A percentile compares a stretch with the other conserved stretches of the same genome.
Evolutionary conservation across 306 rosid genomes (phyloP).

Genomic region (Casuarina cunninghamiana): DNA sequence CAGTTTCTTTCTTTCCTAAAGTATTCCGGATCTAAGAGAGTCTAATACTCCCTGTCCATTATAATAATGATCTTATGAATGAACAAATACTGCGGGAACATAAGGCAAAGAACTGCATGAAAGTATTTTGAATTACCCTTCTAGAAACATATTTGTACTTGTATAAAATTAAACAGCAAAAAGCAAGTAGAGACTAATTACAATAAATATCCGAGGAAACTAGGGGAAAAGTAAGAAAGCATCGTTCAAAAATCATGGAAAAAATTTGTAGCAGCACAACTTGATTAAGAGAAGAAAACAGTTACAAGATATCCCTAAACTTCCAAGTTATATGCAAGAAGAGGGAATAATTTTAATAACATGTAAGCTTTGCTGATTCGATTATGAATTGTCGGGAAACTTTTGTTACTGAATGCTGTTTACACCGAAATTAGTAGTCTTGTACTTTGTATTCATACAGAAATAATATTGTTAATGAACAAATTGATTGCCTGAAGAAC

Average conservation of each 20-base stretch:
- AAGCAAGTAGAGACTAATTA: neutral
- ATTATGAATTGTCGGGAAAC: neutral
- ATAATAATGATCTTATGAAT: neutral
- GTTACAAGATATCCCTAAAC: neutral
- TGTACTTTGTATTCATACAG: neutral
- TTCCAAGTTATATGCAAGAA: neutral
- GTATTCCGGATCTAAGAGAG: too few relatives aligned
- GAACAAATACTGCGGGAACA: neutral
- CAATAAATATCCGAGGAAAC: neutral
- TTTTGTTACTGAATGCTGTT: neutral
- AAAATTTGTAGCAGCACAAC: neutral
- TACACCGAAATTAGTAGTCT: neutral
- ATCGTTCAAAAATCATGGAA: neutral
- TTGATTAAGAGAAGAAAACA: neutral
- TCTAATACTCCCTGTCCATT: neutral
- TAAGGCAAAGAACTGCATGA: neutral
- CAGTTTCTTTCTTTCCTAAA: too few relatives aligned
- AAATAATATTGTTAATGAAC: neutral
- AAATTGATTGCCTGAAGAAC: neutral
- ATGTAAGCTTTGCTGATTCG: neutral
- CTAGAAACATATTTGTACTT: neutral
- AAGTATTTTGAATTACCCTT: neutral
- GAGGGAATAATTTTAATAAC: neutral
- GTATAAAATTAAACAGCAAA: neutral
- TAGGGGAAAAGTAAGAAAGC: neutral